A percentile compares a stretch with the other conserved stretches of the same genome.
These are phyloP conservation scores for Ceratocystis albifundus DNA, from an alignment of 2,329 filamentous ascomycete species.

Conservation along the genomic window DNA sequence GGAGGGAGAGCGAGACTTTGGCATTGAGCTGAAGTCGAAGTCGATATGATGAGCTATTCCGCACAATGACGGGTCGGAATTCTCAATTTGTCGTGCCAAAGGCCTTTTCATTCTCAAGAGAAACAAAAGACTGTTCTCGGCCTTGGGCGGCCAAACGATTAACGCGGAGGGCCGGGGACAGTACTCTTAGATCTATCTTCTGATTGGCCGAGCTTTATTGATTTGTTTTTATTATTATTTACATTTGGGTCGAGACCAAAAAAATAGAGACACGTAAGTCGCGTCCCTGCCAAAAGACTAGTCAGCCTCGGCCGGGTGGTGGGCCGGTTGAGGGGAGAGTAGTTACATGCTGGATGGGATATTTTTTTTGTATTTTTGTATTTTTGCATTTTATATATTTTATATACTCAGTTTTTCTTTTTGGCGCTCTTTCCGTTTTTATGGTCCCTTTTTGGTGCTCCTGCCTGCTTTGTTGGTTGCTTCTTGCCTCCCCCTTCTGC, in stretches of 20 bases:
- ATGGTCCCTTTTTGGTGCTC: background rate
- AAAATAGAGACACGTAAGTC: background rate
- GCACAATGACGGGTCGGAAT: too few species aligned
- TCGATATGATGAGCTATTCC: too few species aligned
- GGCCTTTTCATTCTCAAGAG: background rate
- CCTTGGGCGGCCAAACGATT: background rate
- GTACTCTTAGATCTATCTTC: too few species aligned
- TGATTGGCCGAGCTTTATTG: background rate
- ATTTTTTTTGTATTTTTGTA: background rate
- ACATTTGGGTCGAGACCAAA: background rate
- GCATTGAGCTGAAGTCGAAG: too few species aligned
- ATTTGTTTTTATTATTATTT: background rate
- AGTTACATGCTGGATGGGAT: too few species aligned
- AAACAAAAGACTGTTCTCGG: slow-evolving; percentile 1
- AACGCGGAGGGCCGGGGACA: background rate
- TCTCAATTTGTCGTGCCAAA: too few species aligned
- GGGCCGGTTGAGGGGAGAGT: background rate
- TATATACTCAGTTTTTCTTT: background rate
- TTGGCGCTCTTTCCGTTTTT: background rate
- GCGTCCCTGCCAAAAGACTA: background rate
- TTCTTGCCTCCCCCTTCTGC: background rate
- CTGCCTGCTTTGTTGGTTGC: background rate
- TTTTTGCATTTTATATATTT: background rate
- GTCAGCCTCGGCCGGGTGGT: background rate
- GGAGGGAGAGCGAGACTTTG: background rate